These are phyloP conservation scores for Hapsidospora chrysogenum DNA, from an alignment of 495 filamentous ascomycete species.

Conservation along the genomic window DNA sequence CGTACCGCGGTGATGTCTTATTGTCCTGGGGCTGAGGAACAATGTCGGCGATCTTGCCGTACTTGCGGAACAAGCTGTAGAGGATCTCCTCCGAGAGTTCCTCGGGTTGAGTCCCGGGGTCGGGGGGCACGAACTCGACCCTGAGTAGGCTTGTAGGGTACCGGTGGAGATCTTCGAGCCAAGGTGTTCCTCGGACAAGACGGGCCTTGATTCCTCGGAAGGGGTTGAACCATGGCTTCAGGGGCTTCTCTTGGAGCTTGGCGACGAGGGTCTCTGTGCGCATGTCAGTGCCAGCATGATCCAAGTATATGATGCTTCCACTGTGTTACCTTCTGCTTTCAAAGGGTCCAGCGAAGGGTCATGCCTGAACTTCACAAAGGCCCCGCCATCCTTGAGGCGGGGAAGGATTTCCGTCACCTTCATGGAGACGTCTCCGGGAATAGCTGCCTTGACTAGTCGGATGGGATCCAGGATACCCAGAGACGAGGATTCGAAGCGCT, in stretches of 20 bases:
- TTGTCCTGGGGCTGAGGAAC: constrained; percentile 62
- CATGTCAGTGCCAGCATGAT: too few relatives aligned
- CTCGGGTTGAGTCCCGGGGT: constrained; percentile 42
- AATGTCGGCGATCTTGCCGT: constrained; percentile 79
- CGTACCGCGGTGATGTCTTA: constrained; percentile 64
- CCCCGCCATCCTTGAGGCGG: constrained; percentile 78
- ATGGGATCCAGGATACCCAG: constrained; percentile 44
- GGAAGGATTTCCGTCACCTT: constrained; percentile 66
- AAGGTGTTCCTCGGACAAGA: constrained; percentile 69
- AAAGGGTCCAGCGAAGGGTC: constrained; percentile 29
- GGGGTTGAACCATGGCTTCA: constrained; percentile 82
- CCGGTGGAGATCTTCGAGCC: constrained; percentile 84
- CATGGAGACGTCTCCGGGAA: constrained; percentile 41
- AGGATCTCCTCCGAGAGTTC: constrained; percentile 78
- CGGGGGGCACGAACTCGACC: constrained; percentile 68
- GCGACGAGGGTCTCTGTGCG: constrained; percentile 9
- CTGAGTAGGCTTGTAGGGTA: constrained; percentile 57
- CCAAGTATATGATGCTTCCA: too few relatives aligned
- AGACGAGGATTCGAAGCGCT: constrained; percentile 41
- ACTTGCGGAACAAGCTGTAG: constrained; percentile 76
- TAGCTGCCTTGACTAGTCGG: constrained; percentile 41
- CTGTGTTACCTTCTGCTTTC: too few relatives aligned
- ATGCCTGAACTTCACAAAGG: constrained; percentile 76
- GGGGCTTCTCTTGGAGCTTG: constrained; percentile 47
- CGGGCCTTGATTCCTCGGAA: constrained; percentile 50